A percentile compares a stretch with the other conserved stretches of the same genome.
phyloP scores from a whole-genome alignment of 2,329 filamentous ascomycete species.

The Pyrenophora graminea region DNA sequence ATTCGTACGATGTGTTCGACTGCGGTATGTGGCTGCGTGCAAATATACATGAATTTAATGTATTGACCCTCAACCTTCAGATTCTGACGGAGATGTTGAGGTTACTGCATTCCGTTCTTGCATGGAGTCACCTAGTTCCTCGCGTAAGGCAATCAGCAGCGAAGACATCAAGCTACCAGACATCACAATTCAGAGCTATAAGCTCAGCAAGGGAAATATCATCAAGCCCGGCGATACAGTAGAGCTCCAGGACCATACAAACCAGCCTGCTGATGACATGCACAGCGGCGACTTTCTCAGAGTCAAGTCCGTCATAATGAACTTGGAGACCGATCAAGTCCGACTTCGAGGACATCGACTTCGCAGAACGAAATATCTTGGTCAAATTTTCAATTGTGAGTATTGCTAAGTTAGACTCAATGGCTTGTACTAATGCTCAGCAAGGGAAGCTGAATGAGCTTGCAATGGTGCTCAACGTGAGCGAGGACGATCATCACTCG shows the following conservation, averaged over 20 bases:
- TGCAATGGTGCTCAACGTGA: constrained; percentile 2
- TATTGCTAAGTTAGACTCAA: background rate
- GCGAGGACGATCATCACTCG: constrained; percentile 1
- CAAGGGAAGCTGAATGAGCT: constrained; percentile 24
- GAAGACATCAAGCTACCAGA: background rate
- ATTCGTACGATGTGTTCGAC: background rate
- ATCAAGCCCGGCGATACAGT: constrained; percentile 19
- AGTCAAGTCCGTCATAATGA: constrained; percentile 22
- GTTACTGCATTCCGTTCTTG: background rate
- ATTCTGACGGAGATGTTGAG: background rate
- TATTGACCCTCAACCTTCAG: background rate
- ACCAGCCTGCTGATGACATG: background rate
- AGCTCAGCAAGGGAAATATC: background rate
- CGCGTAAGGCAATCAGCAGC: too few species aligned
- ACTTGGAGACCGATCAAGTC: constrained; percentile 21
- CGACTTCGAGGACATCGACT: constrained; percentile 26
- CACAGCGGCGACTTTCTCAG: constrained; percentile 31
- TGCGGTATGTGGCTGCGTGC: background rate
- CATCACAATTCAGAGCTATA: background rate
- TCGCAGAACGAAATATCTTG: constrained; percentile 21
- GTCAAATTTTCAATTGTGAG: constrained; percentile 26
- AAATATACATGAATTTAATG: background rate
- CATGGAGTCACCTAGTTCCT: too few species aligned
- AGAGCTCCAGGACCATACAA: constrained; percentile 18
- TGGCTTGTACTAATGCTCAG: background rate